A percentile compares a stretch with the other conserved stretches of the same genome.
These are phyloP conservation scores for Aureobasidium namibiae DNA, from an alignment of 2,329 filamentous ascomycete genomes.

Conservation along the genomic window DNA sequence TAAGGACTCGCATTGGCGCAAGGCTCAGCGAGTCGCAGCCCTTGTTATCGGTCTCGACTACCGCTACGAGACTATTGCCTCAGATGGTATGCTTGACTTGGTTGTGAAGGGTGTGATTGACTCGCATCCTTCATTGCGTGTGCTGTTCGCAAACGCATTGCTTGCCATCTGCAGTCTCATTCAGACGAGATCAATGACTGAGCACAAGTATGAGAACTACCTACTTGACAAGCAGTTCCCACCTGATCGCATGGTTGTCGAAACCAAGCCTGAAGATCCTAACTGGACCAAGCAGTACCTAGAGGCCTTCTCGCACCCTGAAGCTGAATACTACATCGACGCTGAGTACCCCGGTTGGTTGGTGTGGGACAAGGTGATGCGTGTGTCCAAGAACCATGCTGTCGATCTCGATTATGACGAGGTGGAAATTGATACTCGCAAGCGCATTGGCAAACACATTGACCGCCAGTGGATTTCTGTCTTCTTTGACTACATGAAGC, in stretches of 20 bases:
- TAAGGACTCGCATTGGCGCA: constrained; percentile 87
- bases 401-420: constrained; percentile 70
- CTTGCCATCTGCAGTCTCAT: constrained; percentile 71
- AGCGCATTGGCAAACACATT: constrained; percentile 71
- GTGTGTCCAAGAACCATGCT: constrained; percentile 66
- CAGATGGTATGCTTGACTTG: constrained; percentile 72
- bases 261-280: constrained; percentile 65
- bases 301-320: constrained; percentile 65
- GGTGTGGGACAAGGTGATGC: constrained; percentile 85
- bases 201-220: constrained; percentile 81
- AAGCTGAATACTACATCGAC: constrained; percentile 83
- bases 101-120: constrained; percentile 79
- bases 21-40: constrained; percentile 78
- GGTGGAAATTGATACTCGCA: constrained; percentile 63
- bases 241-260: constrained; percentile 65
- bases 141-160: constrained; percentile 73
- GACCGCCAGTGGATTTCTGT: constrained; percentile 78
- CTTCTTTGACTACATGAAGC: constrained; percentile 90
- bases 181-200: constrained; percentile 76
- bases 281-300: constrained; percentile 75
- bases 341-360: constrained; percentile 92
- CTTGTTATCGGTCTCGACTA: constrained; percentile 87
- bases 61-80: constrained; percentile 82
- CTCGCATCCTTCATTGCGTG: constrained; percentile 76
- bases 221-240: constrained; percentile 72